A percentile compares a stretch with the other conserved stretches of the same genome.
phyloP scores from a whole-genome alignment of 768 basidiomycete species.

The Dendrothele bispora region DNA sequence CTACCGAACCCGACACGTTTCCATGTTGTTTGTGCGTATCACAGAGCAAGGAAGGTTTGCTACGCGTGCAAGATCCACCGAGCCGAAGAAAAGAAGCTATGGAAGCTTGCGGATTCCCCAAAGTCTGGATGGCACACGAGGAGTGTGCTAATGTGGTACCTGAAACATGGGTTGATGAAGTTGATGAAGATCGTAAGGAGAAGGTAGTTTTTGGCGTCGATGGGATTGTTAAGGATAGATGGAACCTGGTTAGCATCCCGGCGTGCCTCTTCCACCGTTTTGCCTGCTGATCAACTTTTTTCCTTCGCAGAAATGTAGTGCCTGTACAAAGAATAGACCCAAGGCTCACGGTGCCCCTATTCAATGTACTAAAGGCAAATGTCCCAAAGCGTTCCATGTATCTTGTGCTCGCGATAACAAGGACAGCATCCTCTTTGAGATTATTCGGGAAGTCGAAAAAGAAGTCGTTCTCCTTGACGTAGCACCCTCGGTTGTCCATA shows the following conservation, averaged over 20 bases:
- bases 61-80: conserved; percentile 71
- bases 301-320: conserved; percentile 77
- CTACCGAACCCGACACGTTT: conserved; percentile 52
- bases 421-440: conserved; percentile 56
- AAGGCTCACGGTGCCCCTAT: conserved; percentile 81
- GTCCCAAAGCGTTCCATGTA: conserved; percentile 90
- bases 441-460: conserved; percentile 75
- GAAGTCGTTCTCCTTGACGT: conserved; percentile 69
- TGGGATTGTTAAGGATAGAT: conserved; percentile 86
- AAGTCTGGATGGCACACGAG: conserved; percentile 76
- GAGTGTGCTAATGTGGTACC: conserved; percentile 80
- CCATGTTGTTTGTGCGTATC: conserved; percentile 74
- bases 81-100: conserved; percentile 49
- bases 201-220: conserved; percentile 81
- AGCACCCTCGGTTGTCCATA: conserved; percentile 13
- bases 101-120: conserved; percentile 45
- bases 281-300: neutral
- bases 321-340: conserved; percentile 67
- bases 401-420: conserved; percentile 75
- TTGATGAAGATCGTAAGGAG: conserved; percentile 42
- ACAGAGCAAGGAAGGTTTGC: conserved; percentile 48
- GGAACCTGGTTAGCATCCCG: conserved; percentile 75
- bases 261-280: neutral
- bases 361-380: conserved; percentile 94
- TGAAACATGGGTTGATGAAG: conserved; percentile 87